Conservation (phyloP, 208 protist genomes). For the Phytomonas sp. region DNA sequence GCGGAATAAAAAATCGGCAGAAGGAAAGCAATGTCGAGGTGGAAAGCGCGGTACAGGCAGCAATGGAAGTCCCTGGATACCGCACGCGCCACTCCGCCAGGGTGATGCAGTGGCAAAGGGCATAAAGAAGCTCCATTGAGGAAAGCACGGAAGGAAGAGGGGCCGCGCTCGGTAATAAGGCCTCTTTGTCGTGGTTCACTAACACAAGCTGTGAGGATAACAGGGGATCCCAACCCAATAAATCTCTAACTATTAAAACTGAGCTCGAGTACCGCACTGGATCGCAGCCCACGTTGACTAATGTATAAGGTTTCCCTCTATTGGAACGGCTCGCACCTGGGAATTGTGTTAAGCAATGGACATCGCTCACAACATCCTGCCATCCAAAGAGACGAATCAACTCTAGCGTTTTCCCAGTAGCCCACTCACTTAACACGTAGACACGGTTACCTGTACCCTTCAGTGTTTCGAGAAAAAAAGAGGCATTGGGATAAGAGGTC, state of each 20-base stretch:
- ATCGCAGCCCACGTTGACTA: conserved; percentile 30
- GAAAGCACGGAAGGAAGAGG: conserved; percentile 1
- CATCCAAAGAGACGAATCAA: conserved; percentile 45
- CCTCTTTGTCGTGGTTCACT: conserved; percentile 27
- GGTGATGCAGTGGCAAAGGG: conserved; percentile 44
- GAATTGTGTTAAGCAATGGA: conserved; percentile 21
- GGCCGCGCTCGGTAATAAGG: background rate
- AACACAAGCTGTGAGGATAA: conserved; percentile 35
- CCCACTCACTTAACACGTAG: conserved; percentile 44
- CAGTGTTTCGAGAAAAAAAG: conserved; percentile 60
- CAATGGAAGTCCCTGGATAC: conserved; percentile 52
- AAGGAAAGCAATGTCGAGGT: conserved; percentile 35
- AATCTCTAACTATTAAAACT: conserved; percentile 36
- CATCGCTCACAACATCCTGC: conserved; percentile 29
- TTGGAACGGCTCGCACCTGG: conserved; percentile 16
- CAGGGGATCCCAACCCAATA: conserved; percentile 27
- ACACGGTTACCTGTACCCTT: conserved; percentile 42
- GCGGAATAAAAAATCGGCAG: conserved; percentile 45
- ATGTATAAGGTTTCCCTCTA: conserved; percentile 12
- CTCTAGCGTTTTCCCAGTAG: conserved; percentile 19
- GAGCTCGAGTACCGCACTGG: conserved; percentile 21
- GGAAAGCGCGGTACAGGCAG: conserved; percentile 32
- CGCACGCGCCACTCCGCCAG: conserved; percentile 60
- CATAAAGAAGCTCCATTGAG: conserved; percentile 64
- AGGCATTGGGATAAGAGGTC: conserved; percentile 44